Base-by-base conservation (phyloP, 495 filamentous ascomycete genomes). In the Astrothelium macrocarpum region DNA sequence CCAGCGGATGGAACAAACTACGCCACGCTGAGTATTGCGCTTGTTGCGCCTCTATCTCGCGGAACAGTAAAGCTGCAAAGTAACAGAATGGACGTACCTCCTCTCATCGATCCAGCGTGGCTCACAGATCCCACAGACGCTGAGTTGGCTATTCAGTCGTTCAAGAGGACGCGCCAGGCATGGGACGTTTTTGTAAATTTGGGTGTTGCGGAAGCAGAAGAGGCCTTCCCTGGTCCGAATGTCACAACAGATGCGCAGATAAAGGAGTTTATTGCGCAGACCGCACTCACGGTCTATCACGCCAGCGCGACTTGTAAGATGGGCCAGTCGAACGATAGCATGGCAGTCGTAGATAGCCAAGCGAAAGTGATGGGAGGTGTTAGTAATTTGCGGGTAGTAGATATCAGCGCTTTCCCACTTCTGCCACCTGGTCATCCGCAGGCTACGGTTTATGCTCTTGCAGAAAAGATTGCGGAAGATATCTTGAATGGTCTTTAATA, bases 71-170 rank as follows among this genome's bases (percentile, higher is more conserved):
- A 77, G 0, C 80, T 87, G 60, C 43, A 34, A 2, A 78, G 75
- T 16, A 63, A 71, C 5, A 63, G 76, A 53, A 80, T 73, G 7
- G 53, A 67, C 0, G 79, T 80, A 53, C 64, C 70, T 0, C 84
- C 85, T 0, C 61, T 81, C n/a, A 80, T 88, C 67, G 77, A 83
- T 62, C 77, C 79, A 0, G 77, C 77, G 61, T 86, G 77, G 76
- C 76, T 88, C 1, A 74, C 68, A 14, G 73, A 82, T 16, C 75
- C 75, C 18, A 72, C 77, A 0, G 85, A 88, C 62, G 64, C 71
- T 23, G 82, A 83, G 43, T 65, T 85, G 11, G 75, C 79, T 0
- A 64, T 87, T 32, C 78, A 78, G 0, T 78, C 74, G 1, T 81
- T 82, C 73, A 80, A 79, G 67, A 79, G 84, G 14, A 68, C 72